Evolutionary conservation across 768 basidiomycete species (phyloP), one percentile per base, ranked within the genome.

Genomic region (Myochromella boudieri): DNA sequence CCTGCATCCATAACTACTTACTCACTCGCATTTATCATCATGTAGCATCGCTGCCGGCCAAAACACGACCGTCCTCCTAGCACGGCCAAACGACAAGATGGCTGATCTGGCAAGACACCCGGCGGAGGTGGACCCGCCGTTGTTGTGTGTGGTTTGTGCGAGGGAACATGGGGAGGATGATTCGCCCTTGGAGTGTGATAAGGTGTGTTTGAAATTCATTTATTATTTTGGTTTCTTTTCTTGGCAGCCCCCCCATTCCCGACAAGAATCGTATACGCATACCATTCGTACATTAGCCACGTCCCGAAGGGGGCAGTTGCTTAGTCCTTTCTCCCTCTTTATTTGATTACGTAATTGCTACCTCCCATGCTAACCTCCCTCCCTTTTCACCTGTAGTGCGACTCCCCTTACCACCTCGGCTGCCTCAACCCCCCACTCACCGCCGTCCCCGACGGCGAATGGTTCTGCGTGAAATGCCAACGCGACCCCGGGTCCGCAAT

Each of bases 111-210:
- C 84, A 9, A 75, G 94, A 32, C 87, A 91, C 61, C 95, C 95
- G 1, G 63, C 74, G 32, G 85, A 92, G 32, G 71, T 94, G 15
- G 69, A 75, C 24, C 76, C 85, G 4, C 82, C 86, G 0, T 76
- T 81, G 12, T 57, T 76, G 10, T 97, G 95, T 64, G 69, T 87
- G 10, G 73, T 80, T 12, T 97, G 95, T 60, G 68, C 70, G 37
- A 74, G 76, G 54, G 89, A 89, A 43, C 70, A 79, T 20, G 87
- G 83, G 14, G 87, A 86, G 18, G 84, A 85, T 38, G 85, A 82
- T 49, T 72, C 77, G 27, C 84, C 84, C 14, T 69, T 98, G 32
- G 93, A 90, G 60, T 98, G 95, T 58, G 95, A 97, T 62, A 95
- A 93, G 80, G 92, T 88, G 6, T 11, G 39, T 38, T 12, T 14